Evolutionary conservation across 73 alveolate genomes (phyloP), one percentile per base, ranked within the genome.

Genomic region (Tetrahymena malaccensis): DNA sequence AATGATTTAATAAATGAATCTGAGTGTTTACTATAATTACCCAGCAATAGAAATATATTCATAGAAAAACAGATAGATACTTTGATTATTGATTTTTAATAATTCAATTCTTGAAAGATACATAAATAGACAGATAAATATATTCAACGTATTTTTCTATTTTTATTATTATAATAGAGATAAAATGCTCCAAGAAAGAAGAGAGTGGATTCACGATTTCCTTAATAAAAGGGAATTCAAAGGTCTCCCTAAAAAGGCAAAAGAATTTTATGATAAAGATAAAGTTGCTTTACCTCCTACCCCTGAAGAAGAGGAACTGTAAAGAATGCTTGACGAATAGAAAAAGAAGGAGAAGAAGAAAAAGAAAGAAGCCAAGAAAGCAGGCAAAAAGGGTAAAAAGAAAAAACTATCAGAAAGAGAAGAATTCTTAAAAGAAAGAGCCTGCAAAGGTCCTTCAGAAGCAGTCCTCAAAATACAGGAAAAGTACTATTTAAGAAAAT

Each of bases 241-340:
- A 93, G 84, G 56, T 35, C 95, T 95, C 9, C 97, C 97, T 35
- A 85, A 94, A 34, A 95, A 95, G 31, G 97, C 94, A 37, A 93
- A 94, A 43, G 55, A 95, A 95, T 95, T 95, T 55, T 95, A 95
- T 93, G 94, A 95, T 34, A 95, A 95, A 89, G 97, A 95, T 85
- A 43, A 89, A 95, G 97, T 95, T 10, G 94, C 95, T 50, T 44
- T 95, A 27, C 97, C 97, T 50, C 85, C 94, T 35, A 95, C 97
- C 27, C 95, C 93, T 55, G 97, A 95, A 55, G 97, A 95, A 95
- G 83, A 95, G 93, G 99, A 98, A 43, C 94, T 94, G 33, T 94
- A 97, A 98, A 97, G 96, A 93, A 85, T 96, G 34, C 97, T 56
- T 56, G 99, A 97, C 35, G 99, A 98, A 94, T 98, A 97, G 57